A percentile compares a stretch with the other conserved stretches of the same genome.
Conservation (phyloP, 1,139 yeast genomes). For the Kurtzmaniella quercitrusa region DNA sequence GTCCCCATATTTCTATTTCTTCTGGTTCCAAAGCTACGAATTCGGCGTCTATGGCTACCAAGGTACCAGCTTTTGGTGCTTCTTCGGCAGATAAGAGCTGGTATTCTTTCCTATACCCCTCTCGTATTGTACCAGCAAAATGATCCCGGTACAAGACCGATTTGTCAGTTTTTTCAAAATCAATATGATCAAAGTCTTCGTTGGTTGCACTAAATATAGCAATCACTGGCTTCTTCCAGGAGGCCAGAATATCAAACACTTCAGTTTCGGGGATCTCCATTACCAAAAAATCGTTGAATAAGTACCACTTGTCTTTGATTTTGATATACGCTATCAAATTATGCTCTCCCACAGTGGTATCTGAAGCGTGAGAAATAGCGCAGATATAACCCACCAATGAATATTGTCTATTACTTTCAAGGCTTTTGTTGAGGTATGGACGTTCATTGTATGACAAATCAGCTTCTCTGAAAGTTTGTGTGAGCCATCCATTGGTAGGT, state of each 20-base stretch:
- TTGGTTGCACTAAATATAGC: slow-evolving; percentile 47
- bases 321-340: slow-evolving; percentile 56
- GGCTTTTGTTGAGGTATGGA: neutral
- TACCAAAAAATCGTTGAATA: slow-evolving; percentile 93
- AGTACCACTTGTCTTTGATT: slow-evolving; percentile 63
- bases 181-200: slow-evolving; percentile 13
- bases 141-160: slow-evolving; percentile 70
- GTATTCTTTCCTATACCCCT: slow-evolving; percentile 57
- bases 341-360: slow-evolving; percentile 45
- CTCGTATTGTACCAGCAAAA: slow-evolving; percentile 68
- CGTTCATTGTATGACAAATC: slow-evolving; percentile 11
- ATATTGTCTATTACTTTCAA: slow-evolving; percentile 24
- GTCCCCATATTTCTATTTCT: slow-evolving; percentile 66
- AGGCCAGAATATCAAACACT: slow-evolving; percentile 57
- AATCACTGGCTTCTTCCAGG: slow-evolving; percentile 85
- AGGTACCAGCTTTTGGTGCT: slow-evolving; percentile 69
- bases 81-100: slow-evolving; percentile 59
- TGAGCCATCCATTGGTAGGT: slow-evolving; percentile 47
- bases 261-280: slow-evolving; percentile 71
- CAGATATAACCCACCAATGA: slow-evolving; percentile 68
- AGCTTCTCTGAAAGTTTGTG: slow-evolving; percentile 48
- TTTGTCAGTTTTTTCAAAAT: slow-evolving; percentile 38
- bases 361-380: slow-evolving; percentile 56
- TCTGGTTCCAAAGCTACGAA: slow-evolving; percentile 84
- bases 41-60: slow-evolving; percentile 95